Evolutionary conservation across 2,329 filamentous ascomycete genomes (phyloP).

Genomic region (Sporothrix pallida): DNA sequence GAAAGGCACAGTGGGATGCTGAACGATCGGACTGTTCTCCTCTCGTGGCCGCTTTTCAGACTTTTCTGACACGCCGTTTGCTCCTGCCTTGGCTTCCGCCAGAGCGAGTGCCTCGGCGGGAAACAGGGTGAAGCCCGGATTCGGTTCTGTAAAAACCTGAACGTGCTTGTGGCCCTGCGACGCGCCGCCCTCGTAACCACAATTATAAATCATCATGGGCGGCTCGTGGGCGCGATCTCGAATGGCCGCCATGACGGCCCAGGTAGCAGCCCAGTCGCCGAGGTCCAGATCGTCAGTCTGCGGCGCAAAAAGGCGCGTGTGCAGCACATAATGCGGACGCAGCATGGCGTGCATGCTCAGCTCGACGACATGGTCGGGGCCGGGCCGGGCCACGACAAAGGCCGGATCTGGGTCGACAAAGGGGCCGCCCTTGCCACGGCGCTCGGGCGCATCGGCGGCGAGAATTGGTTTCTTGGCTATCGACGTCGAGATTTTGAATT

Average conservation of each 20-base stretch:
- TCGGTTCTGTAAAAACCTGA: conserved; percentile 49
- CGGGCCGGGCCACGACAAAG: conserved; percentile 42
- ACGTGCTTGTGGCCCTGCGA: conserved; percentile 54
- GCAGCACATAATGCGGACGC: conserved; percentile 48
- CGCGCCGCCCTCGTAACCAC: conserved; percentile 51
- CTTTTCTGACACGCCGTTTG: too few species aligned
- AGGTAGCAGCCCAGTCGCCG: conserved; percentile 47
- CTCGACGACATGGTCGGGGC: conserved; percentile 44
- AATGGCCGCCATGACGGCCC: conserved; percentile 45
- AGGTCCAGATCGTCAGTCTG: conserved; percentile 48
- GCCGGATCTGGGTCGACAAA: conserved; percentile 43
- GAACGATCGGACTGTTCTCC: conserved; percentile 28
- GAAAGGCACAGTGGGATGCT: conserved; percentile 38
- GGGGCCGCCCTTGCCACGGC: conserved; percentile 39
- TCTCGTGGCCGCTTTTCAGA: not conserved
- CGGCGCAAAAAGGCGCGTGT: conserved; percentile 47
- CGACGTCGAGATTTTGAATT: conserved; percentile 41
- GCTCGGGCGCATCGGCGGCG: conserved; percentile 40
- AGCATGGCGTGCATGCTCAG: conserved; percentile 48
- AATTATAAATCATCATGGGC: conserved; percentile 53
- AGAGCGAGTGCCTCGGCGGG: conserved; percentile 34
- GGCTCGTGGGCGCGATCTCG: conserved; percentile 27
- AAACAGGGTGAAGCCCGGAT: conserved; percentile 39
- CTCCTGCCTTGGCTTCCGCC: not conserved
- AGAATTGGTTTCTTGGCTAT: conserved; percentile 39